Percentiles rank a stretch among this genome's conserved stretches.
phyloP scores from a whole-genome alignment of 768 basidiomycete species.

The Myochromella boudieri region DNA sequence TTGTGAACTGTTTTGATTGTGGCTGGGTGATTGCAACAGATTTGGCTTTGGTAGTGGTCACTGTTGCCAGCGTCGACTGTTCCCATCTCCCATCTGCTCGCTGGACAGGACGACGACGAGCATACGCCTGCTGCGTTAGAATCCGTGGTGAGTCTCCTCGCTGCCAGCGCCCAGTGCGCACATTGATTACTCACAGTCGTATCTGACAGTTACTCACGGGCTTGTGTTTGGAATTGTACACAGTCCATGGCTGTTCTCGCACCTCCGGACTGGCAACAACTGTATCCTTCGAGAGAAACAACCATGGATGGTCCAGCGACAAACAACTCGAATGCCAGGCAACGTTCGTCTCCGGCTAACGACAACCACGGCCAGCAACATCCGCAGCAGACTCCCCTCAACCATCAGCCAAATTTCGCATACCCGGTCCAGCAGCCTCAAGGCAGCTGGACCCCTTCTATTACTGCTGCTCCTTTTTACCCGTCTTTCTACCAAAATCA shows the following conservation, averaged over 20 bases:
- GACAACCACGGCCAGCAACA: conserved; percentile 39
- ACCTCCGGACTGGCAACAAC: conserved; percentile 66
- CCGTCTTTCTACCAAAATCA: conserved; percentile 77
- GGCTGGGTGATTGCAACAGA: conserved; percentile 37
- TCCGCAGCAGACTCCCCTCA: conserved; percentile 31
- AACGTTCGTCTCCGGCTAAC: conserved; percentile 61
- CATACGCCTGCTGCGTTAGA: conserved; percentile 2
- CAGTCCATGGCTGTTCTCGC: conserved; percentile 80
- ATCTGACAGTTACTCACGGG: conserved; percentile 15
- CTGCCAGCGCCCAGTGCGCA: neutral
- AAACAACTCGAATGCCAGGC: conserved; percentile 45
- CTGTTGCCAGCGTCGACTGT: conserved; percentile 30
- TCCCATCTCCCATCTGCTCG: conserved; percentile 18
- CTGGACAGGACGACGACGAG: conserved; percentile 14
- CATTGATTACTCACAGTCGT: conserved; percentile 10
- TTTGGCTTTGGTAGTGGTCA: conserved; percentile 28
- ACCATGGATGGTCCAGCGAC: conserved; percentile 56
- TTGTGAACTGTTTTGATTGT: conserved; percentile 33
- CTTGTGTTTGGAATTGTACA: conserved; percentile 17
- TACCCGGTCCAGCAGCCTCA: conserved; percentile 73
- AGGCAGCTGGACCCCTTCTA: conserved; percentile 68
- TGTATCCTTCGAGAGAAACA: conserved; percentile 56
- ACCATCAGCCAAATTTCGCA: conserved; percentile 49
- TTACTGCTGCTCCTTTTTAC: conserved; percentile 71
- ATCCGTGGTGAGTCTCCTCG: conserved; percentile 16